Evolutionary conservation across 2,329 filamentous ascomycete species (phyloP), one percentile per base, ranked within the genome.

Genomic region (Botrytis porri): DNA sequence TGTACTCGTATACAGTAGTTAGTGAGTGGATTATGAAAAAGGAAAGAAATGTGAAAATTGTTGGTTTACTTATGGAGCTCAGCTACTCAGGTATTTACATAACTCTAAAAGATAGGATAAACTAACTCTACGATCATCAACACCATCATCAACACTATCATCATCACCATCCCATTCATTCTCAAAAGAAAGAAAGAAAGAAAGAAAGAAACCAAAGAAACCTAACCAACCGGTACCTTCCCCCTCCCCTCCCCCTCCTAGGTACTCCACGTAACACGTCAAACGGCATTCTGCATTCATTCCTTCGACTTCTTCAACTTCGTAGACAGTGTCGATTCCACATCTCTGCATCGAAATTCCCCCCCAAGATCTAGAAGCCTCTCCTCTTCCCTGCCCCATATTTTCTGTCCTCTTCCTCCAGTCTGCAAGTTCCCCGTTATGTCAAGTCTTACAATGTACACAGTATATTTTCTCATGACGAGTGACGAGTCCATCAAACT

Each of bases 231-330:
- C 48, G 48, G 48, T 14, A 51, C 25, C 0, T 54, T n/a, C 48
- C 48, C 48, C 45, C 25, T 51, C n/a, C 25, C 48, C 48, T 14
- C 48, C 48, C 5, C 20, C 18, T 25, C 22, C 45, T 0, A 22
- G 22, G 22, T 16, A 54, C 51, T 54, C 51, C 51, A 57, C 51
- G 51, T 51, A 54, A 66, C 64, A 66, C 64, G 64, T 66, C 35
- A 48, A 66, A 54, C 64, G n/a, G 32, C 64, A 66, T 66, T 37
- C 43, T 48, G 43, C 62, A 65, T 20, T 8, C 39, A 48, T 48
- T 22, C 41, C 35, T n/a, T n/a, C n/a, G n/a, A n/a, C n/a, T n/a
- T n/a, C n/a, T n/a, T n/a, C n/a, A n/a, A 43, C 25, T 41, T 43
- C 14, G 25, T 35, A 48, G 20, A 63, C 16, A 29, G 20, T 14